Percentiles rank a stretch among this genome's conserved stretches.
Evolutionary conservation across 2,329 filamentous ascomycete species (phyloP).

Genomic region (Colletotrichum musae): DNA sequence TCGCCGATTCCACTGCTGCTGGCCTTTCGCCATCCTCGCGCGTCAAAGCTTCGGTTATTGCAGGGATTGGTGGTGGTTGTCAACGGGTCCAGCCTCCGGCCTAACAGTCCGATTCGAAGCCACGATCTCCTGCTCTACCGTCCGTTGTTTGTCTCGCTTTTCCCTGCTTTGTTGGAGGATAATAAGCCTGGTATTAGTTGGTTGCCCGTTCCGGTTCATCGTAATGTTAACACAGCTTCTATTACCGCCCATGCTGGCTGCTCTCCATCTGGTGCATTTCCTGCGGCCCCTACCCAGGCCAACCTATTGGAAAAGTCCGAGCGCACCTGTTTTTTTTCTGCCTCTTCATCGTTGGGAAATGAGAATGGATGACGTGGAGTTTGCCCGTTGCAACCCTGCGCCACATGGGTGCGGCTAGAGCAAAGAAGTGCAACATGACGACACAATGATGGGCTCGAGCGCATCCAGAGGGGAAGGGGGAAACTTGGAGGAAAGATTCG

Average conservation of each 20-base stretch:
- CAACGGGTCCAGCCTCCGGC: background rate
- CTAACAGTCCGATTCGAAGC: background rate
- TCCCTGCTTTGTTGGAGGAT: no score
- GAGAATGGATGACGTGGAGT: slow-evolving; percentile 32
- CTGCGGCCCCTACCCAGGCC: background rate
- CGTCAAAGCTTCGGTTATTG: background rate
- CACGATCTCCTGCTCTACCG: no score
- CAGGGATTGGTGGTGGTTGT: background rate
- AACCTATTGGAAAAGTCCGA: background rate
- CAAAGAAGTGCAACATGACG: slow-evolving; percentile 17
- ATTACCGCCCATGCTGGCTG: no score
- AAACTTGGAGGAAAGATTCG: no score
- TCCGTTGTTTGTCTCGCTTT: no score
- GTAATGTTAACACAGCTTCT: no score
- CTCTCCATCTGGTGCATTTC: background rate
- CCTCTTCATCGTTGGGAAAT: slow-evolving; percentile 9
- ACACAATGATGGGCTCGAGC: slow-evolving; percentile 27
- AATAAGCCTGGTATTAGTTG: no score
- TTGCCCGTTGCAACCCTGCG: slow-evolving; percentile 20
- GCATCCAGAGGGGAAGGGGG: background rate
- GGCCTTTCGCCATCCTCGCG: background rate
- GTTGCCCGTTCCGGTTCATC: no score
- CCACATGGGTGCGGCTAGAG: slow-evolving; percentile 16
- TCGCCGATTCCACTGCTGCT: slow-evolving; percentile 13
- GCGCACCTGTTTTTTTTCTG: background rate